Base-by-base conservation (phyloP, 768 basidiomycete genomes). In the Aureoboletus auriporus region DNA sequence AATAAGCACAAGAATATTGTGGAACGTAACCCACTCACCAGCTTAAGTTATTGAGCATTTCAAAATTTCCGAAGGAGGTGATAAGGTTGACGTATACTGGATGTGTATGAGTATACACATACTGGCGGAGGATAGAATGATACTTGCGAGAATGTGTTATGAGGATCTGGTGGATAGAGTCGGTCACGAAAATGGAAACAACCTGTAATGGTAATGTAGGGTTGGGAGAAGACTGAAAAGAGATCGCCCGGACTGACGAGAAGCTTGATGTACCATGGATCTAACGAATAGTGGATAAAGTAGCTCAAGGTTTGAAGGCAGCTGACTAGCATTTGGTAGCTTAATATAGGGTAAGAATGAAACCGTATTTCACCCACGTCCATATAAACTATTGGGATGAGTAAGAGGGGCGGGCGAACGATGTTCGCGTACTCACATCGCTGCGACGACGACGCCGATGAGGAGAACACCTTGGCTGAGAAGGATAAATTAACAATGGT, bases 301-400 rank as follows among this genome's bases (percentile, higher is more conserved):
- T 82, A 83, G 54, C 75, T 81, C 71, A 71, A 80, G 2, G 75
- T 71, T 60, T 83, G 82, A 12, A 83, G 69, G 48, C 71, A 69
- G 12, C 80, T 81, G 17, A 83, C 82, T 83, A 38, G 37, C 0
- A 35, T 8, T 37, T 31, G 28, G 8, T 11, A 23, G 20, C 4
- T 64, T 51, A 27, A 55, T 31, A 16, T n/a, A 14, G 17, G 3
- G 35, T 23, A 29, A 39, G 27, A 50, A 14, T 11, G 36, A 14
- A 23, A 23, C 20, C 20, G 14, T 6, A 23, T 23, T 23, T 23
- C 20, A 56, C 67, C 1, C 40, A 79, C 80, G 74, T 67, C 79
- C 80, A 50, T 77, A 74, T 23, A 82, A 63, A 6, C 80, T 82
- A 30, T 29, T 12, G n/a, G 50, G 14, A 26, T 46, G 29, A 45